Conservation (phyloP, 192 early-diverging fungal species). For the Chytriomyces sp. region DNA sequence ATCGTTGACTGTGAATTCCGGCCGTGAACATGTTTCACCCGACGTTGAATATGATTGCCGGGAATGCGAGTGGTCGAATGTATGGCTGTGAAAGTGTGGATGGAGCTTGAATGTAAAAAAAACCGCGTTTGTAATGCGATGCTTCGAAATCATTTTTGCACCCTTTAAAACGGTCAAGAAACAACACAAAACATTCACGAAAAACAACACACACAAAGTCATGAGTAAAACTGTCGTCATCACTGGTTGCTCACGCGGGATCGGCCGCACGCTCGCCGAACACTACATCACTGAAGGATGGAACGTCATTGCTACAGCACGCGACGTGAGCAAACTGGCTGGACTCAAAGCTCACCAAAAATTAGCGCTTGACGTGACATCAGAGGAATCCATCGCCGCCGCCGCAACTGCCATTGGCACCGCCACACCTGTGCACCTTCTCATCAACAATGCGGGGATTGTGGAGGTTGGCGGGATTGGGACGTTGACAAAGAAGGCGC, state of each 20-base stretch:
- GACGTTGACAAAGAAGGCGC: not conserved
- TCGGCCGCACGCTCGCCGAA: constrained; percentile 3
- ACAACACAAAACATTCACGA: no score
- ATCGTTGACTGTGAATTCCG: no score
- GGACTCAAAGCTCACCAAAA: not conserved
- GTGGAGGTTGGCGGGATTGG: not conserved
- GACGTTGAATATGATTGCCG: no score
- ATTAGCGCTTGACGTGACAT: constrained; percentile 10
- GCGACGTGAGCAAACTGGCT: not conserved
- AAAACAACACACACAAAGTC: no score
- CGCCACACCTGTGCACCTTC: constrained; percentile 11
- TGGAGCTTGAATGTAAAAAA: no score
- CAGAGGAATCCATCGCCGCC: constrained; percentile 15
- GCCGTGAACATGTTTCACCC: no score
- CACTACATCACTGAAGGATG: constrained; percentile 11
- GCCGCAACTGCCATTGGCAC: not conserved
- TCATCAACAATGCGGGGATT: constrained; percentile 32
- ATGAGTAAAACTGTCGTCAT: constrained; percentile 14
- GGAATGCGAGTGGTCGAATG: no score
- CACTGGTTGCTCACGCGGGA: constrained; percentile 11
- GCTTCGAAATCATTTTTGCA: no score
- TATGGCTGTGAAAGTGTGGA: no score
- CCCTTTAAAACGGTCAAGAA: no score
- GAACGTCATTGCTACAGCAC: constrained; percentile 24
- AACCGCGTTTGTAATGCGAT: no score